A percentile compares a stretch with the other conserved stretches of the same genome.
Conservation (phyloP, 768 basidiomycete genomes). For the Leccinum boreale region DNA sequence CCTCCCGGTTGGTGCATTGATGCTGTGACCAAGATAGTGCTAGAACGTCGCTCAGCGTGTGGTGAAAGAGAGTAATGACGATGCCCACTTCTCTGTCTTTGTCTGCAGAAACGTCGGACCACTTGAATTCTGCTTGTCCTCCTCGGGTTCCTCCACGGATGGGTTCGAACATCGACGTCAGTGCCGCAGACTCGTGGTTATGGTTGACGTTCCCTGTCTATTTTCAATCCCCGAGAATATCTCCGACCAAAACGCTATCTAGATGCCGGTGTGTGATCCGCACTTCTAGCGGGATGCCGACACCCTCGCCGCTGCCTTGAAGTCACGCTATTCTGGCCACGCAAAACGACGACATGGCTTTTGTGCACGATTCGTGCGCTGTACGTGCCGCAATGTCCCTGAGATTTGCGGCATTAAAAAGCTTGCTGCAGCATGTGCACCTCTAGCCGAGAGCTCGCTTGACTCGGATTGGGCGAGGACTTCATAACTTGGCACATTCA, state of each 20-base stretch:
- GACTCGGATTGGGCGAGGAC: background rate
- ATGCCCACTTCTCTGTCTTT: constrained; percentile 82
- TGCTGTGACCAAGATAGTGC: constrained; percentile 93
- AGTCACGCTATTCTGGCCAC: background rate
- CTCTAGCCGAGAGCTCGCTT: background rate
- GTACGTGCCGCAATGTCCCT: background rate
- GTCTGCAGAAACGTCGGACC: constrained; percentile 86
- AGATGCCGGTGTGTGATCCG: constrained; percentile 17
- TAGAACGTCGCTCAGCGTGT: constrained; percentile 30
- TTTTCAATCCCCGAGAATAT: constrained; percentile 14
- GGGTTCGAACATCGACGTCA: constrained; percentile 64
- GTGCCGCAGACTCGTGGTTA: background rate
- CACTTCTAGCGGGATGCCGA: constrained; percentile 19
- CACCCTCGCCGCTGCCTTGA: background rate
- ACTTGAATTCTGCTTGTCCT: constrained; percentile 90
- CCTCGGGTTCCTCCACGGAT: constrained; percentile 87
- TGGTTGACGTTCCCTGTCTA: background rate
- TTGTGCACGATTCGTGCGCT: constrained; percentile 1
- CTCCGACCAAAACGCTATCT: constrained; percentile 24
- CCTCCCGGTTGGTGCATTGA: constrained; percentile 91
- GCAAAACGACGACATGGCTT: constrained; percentile 1
- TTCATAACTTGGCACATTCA: background rate
- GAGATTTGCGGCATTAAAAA: background rate
- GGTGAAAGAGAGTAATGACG: background rate
- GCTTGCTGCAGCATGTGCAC: constrained; percentile 1